Percentiles rank a stretch among this genome's conserved stretches.
Conservation (phyloP, 208 protist species). For the Tetramitus jugosus region DNA sequence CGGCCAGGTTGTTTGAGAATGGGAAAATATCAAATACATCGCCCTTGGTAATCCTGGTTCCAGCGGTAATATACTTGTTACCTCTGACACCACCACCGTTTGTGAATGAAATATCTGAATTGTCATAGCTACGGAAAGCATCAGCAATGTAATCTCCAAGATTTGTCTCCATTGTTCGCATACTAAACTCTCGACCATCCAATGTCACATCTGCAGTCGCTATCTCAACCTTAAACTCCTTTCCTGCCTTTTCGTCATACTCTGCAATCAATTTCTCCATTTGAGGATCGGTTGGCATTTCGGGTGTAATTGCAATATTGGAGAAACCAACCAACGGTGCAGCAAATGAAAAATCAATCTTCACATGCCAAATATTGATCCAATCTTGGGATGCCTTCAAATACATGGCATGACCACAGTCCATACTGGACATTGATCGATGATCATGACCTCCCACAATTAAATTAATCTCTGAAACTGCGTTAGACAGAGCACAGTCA, state of each 20-base stretch:
- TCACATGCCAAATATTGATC: not conserved
- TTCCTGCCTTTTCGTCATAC: not conserved
- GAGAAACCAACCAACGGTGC: not conserved
- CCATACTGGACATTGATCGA: not conserved
- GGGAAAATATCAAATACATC: not conserved
- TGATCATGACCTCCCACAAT: not conserved
- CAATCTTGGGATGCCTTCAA: not conserved
- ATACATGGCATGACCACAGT: not conserved
- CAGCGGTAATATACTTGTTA: not conserved
- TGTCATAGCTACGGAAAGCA: not conserved
- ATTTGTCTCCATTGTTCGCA: not conserved
- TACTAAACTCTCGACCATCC: not conserved
- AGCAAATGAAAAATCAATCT: not conserved
- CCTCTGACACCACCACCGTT: not conserved
- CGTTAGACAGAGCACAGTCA: not conserved
- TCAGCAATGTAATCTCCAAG: not conserved
- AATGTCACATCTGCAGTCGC: not conserved
- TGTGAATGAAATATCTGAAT: not conserved
- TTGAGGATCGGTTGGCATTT: not conserved
- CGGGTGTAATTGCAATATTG: not conserved
- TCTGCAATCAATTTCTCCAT: not conserved
- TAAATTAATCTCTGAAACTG: not conserved
- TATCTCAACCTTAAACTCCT: not conserved
- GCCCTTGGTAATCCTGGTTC: not conserved
- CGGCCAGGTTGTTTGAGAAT: not conserved